Evolutionary conservation across 345 rosid species (phyloP), one percentile per base, ranked within the genome.

Genomic region (Citrus maxima): DNA sequence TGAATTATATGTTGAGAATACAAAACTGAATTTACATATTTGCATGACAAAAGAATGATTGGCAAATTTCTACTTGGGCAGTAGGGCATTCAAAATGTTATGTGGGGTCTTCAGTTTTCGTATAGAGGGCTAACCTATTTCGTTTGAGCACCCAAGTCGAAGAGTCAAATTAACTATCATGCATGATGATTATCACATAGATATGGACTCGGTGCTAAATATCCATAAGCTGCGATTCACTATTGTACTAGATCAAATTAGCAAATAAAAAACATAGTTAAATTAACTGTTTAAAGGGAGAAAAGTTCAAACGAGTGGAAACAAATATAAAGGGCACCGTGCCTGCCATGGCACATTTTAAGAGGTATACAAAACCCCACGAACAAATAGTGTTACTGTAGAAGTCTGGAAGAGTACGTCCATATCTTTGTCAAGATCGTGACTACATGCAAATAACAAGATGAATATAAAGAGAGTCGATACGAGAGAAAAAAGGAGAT

Each of bases 271-370:
- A 46, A 46, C 51, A 46, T 3, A 13, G 65, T 18, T 70, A 63
- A 10, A 10, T 49, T 42, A 37, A 70, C 80, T 61, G 77, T 81
- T 78, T 24, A 49, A 58, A 74, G 30, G 51, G 51, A 75, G 75
- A 75, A 78, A 55, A 59, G 67, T 78, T 82, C 19, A 78, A 80
- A 58, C 28, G 82, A 67, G 75, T 27, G 27, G 82, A 65, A 86
- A 84, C 79, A 80, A 78, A 81, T 63, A 18, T 10, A 62, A 78
- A 54, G 21, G 73, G 78, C 42, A 60, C 28, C 70, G 75, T 71
- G 80, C 27, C 72, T 66, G 72, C 49, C 78, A 49, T 62, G 85
- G 83, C 86, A 84, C 86, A 75, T 58, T 84, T 82, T 72, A 63
- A 74, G 85, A 83, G 82, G 82, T 2, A 5, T 54, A 54, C 77